These are phyloP conservation scores for Xylaria sp. DNA, from an alignment of 2,329 filamentous ascomycete genomes.

Conservation along the genomic window DNA sequence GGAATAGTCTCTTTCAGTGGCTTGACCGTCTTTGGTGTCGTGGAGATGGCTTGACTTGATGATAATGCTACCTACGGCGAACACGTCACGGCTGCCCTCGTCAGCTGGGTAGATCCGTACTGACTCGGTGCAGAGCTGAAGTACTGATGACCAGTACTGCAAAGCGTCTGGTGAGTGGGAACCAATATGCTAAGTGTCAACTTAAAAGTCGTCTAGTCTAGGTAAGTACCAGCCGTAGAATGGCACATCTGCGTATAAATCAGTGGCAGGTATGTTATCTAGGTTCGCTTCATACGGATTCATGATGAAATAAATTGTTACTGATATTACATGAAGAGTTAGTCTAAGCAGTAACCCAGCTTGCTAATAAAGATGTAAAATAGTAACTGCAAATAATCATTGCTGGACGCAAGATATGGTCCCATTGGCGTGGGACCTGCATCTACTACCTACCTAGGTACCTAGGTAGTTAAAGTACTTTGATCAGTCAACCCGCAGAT, in stretches of 20 bases:
- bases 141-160: conserved; percentile 42
- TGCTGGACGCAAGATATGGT: too few species aligned
- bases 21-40: conserved; percentile 17
- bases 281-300: neutral
- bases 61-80: conserved; percentile 40
- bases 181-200: conserved; percentile 44
- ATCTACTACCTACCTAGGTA: too few species aligned
- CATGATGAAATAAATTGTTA: neutral
- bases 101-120: conserved; percentile 42
- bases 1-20: conserved; percentile 46
- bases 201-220: conserved; percentile 26
- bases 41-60: conserved; percentile 20
- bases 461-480: too few species aligned
- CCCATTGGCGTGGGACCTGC: too few species aligned
- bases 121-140: conserved; percentile 41
- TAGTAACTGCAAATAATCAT: too few species aligned
- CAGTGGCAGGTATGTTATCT: neutral
- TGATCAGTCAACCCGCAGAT: too few species aligned
- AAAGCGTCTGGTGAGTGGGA: conserved; percentile 32
- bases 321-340: too few species aligned
- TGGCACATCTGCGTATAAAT: neutral
- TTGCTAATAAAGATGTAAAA: too few species aligned
- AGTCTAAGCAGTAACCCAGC: too few species aligned
- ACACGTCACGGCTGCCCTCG: conserved; percentile 47
- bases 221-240: conserved; percentile 7